These are phyloP conservation scores for Fragaria vesca DNA, from an alignment of 306 rosid species.

Conservation along the genomic window DNA sequence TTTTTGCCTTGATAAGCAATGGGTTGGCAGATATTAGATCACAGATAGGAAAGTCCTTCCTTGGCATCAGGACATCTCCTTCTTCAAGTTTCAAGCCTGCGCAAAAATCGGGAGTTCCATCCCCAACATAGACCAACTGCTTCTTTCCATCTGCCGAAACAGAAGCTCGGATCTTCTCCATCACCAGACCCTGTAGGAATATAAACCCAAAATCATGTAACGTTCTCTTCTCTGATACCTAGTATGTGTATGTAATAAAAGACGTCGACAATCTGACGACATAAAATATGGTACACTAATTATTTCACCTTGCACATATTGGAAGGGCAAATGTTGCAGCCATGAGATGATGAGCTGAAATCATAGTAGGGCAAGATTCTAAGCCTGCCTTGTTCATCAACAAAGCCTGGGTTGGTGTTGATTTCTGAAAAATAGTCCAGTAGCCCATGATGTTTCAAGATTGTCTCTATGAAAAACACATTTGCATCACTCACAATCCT, in stretches of 20 bases:
- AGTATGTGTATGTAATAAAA: neutral
- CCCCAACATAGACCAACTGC: conserved; percentile 55
- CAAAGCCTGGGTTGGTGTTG: conserved; percentile 49
- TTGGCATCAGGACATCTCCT: conserved; percentile 52
- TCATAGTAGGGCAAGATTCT: conserved; percentile 61
- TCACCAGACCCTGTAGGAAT: conserved; percentile 39
- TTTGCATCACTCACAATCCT: conserved; percentile 68
- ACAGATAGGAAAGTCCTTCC: conserved; percentile 45
- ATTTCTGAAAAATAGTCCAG: conserved; percentile 50
- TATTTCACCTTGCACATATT: conserved; percentile 68
- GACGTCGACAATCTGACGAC: neutral
- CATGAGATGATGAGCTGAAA: conserved; percentile 53
- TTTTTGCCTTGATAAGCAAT: conserved; percentile 40
- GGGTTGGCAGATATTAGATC: conserved; percentile 46
- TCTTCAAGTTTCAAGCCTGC: conserved; percentile 64
- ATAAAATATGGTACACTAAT: neutral
- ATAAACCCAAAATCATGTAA: neutral
- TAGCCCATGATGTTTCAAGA: conserved; percentile 53
- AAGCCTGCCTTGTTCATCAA: conserved; percentile 54
- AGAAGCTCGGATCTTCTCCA: conserved; percentile 46
- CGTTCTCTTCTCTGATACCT: neutral
- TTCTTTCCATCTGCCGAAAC: conserved; percentile 35
- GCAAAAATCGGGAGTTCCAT: conserved; percentile 64
- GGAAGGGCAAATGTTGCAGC: conserved; percentile 64
- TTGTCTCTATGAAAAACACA: conserved; percentile 54